Conservation (phyloP, 441 rosid genomes). For the Erysimum cheiri region DNA sequence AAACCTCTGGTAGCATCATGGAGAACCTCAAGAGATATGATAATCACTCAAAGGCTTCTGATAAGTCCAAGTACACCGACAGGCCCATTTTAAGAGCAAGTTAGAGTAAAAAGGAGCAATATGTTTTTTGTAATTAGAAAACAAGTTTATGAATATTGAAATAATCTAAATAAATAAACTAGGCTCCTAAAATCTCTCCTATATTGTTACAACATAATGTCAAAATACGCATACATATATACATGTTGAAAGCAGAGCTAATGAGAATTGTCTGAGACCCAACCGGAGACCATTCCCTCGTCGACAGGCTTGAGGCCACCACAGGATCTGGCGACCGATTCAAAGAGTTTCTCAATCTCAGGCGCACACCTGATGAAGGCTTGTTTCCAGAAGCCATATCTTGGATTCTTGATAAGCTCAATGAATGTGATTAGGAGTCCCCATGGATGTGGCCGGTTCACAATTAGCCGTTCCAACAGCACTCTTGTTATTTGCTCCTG, state of each 20-base stretch:
- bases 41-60: no score
- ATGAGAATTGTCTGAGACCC: constrained; percentile 84
- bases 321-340: constrained; percentile 92
- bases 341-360: constrained; percentile 98
- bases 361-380: constrained; percentile 95
- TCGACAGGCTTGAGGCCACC: constrained; percentile 86
- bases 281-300: constrained; percentile 82
- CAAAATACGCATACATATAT: constrained; percentile 5
- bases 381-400: constrained; percentile 94
- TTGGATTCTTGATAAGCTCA: constrained; percentile 99
- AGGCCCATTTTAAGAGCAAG: no score
- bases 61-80: no score
- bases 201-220: constrained; percentile 30
- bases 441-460: constrained; percentile 98
- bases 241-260: constrained; percentile 16
- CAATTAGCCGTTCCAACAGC: constrained; percentile 91
- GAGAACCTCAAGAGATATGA: no score
- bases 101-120: no score
- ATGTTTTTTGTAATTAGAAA: background rate
- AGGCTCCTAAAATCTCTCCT: constrained; percentile 14
- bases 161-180: background rate
- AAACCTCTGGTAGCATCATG: no score
- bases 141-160: background rate
- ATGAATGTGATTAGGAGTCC: constrained; percentile 97
- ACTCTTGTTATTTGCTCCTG: constrained; percentile 99